A percentile compares a stretch with the other conserved stretches of the same genome.
Evolutionary conservation across 331 rosid species (phyloP).

Genomic region (Rosa hybrid): DNA sequence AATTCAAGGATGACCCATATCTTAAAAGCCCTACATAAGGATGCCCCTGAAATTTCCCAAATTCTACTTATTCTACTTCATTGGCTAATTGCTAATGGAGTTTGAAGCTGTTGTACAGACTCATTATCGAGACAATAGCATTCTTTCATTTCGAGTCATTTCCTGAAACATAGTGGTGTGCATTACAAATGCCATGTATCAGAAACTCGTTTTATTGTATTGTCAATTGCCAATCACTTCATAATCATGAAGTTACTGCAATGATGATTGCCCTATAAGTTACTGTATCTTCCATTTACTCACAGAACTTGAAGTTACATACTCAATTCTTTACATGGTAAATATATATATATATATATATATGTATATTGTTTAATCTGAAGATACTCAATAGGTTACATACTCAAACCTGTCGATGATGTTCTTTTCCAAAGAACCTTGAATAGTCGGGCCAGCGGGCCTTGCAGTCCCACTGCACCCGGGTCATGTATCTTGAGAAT

Average conservation of each 20-base stretch:
- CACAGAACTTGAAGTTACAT: too few species aligned
- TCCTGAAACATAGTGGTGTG: background rate
- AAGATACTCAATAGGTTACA: too few species aligned
- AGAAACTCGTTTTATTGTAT: background rate
- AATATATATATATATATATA: too few species aligned
- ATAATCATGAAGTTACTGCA: background rate
- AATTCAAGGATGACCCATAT: slow-evolving; percentile 56
- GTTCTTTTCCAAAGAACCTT: too few species aligned
- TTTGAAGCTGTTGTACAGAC: background rate
- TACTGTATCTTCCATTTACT: too few species aligned
- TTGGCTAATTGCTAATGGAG: background rate
- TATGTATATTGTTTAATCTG: too few species aligned
- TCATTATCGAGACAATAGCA: background rate
- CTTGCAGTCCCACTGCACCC: too few species aligned
- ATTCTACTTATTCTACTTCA: background rate
- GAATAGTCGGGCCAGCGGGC: too few species aligned
- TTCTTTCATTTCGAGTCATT: background rate
- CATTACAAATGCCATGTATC: background rate
- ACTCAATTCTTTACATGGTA: too few species aligned
- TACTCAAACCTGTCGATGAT: too few species aligned
- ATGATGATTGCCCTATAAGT: too few species aligned
- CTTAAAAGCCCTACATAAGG: slow-evolving; percentile 35
- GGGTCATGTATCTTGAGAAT: too few species aligned
- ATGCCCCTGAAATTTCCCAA: background rate
- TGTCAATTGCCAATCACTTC: background rate